These are phyloP conservation scores for Globisporangium paroecandrum DNA, from an alignment of 352 stramenopile species.

Conservation along the genomic window DNA sequence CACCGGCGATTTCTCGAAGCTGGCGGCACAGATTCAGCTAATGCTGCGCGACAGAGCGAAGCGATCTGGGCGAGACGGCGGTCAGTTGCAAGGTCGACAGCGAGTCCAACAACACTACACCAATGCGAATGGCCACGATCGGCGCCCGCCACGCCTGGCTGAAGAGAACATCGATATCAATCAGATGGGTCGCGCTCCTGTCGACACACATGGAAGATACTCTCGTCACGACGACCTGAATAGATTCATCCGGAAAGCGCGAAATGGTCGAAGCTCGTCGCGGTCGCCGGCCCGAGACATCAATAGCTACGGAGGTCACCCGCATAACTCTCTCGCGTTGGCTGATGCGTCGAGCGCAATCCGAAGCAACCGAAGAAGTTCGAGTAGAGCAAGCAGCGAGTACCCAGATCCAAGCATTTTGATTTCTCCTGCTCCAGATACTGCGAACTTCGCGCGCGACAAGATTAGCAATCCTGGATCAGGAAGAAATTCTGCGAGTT, in stretches of 20 bases:
- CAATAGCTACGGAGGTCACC: constrained; percentile 5
- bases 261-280: constrained; percentile 8
- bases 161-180: constrained; percentile 10
- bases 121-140: constrained; percentile 3
- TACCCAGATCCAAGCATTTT: constrained; percentile 6
- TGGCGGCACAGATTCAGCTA: constrained; percentile 44
- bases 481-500: constrained; percentile 7
- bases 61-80: not conserved
- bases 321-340: constrained; percentile 1
- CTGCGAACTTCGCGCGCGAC: not conserved
- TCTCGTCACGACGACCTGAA: not conserved
- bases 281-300: constrained; percentile 10
- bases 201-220: not conserved
- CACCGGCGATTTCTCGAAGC: constrained; percentile 34
- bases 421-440: not conserved
- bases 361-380: not conserved
- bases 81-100: not conserved
- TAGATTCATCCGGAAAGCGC: not conserved
- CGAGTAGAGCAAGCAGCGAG: constrained; percentile 12
- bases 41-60: constrained; percentile 24
- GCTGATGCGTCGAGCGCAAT: not conserved
- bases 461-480: constrained; percentile 1
- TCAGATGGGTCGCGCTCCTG: constrained; percentile 2
- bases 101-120: not conserved
- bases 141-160: not conserved